Evolutionary conservation across 2,329 filamentous ascomycete species (phyloP), one percentile per base, ranked within the genome.

Genomic region (Aspergillus novofumigatus): DNA sequence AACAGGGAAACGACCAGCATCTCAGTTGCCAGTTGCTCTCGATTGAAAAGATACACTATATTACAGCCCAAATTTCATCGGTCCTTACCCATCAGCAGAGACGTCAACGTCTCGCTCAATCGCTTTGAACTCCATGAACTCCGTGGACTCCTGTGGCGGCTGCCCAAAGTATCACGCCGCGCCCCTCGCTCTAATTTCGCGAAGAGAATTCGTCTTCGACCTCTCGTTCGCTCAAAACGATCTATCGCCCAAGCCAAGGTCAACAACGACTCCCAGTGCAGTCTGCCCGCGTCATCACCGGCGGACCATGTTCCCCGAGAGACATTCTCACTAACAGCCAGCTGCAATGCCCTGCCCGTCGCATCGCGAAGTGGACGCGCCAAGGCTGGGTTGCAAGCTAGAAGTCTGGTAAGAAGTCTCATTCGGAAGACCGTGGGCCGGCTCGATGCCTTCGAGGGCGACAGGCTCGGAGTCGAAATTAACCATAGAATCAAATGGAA

Each of bases 401-500:
- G 76, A 63, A 80, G 77, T 73, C 78, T 70, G 68, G 74, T 73
- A 72, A 80, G 77, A 66, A 80, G 73, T 69, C 70, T 77, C 73
- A 77, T 77, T 71, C 77, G 78, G 63, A 80, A 79, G 72, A 75
- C 73, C 66, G 77, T 64, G 76, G 75, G 67, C 80, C 80, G 58
- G 63, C 61, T 74, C 68, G 70, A 71, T 65, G 70, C 69, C 69
- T 69, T 76, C 72, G 71, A 74, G 68, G 69, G 72, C 66, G 73
- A 74, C 69, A 73, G 75, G 70, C 63, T 79, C 77, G 77, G 78
- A 73, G 77, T 79, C 76, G 76, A 79, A 79, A 80, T 80, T 75
- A 80, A 80, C 77, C 77, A 80, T 69, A 75, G 78, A 78, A 80
- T 80, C 78, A 80, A 79, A 79, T 73, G 76, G 68, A 78, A 80